phyloP scores from a whole-genome alignment of 306 rosid genomes.

The Inga leiocalycina region DNA sequence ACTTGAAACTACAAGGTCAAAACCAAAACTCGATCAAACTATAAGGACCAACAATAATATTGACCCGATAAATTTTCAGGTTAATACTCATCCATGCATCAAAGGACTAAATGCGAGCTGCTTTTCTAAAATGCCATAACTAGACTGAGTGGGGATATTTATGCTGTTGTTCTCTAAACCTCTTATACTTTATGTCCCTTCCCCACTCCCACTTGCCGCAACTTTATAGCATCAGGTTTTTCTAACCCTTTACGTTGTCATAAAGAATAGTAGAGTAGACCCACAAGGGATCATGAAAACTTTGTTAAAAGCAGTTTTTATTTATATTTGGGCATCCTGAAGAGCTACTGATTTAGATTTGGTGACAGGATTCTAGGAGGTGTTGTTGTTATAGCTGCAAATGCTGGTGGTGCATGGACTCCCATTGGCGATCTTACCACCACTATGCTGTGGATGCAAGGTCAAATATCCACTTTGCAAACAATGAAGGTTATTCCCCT shows the following conservation, averaged over 20 bases:
- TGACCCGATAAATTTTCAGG: not conserved
- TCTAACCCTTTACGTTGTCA: not conserved
- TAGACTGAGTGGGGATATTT: not conserved
- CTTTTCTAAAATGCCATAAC: constrained; percentile 20
- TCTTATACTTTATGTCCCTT: not conserved
- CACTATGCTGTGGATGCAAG: constrained; percentile 97
- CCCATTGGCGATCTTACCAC: constrained; percentile 99
- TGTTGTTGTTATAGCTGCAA: constrained; percentile 94
- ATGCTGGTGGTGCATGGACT: constrained; percentile 99
- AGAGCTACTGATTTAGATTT: constrained; percentile 35
- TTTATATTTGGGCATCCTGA: not conserved
- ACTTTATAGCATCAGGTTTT: not conserved
- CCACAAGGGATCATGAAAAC: not conserved
- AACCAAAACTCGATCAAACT: too few species aligned
- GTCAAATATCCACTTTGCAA: constrained; percentile 78
- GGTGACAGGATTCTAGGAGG: constrained; percentile 89
- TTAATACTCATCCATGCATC: constrained; percentile 5
- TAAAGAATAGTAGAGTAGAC: not conserved
- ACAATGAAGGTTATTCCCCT: constrained; percentile 68
- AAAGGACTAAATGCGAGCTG: not conserved
- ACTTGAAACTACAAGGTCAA: too few species aligned
- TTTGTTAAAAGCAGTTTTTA: not conserved
- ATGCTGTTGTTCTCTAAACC: constrained; percentile 12
- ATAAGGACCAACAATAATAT: too few species aligned
- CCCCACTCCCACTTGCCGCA: not conserved